phyloP scores from a whole-genome alignment of 2,329 filamentous ascomycete species.

The Elsinoe fawcettii region DNA sequence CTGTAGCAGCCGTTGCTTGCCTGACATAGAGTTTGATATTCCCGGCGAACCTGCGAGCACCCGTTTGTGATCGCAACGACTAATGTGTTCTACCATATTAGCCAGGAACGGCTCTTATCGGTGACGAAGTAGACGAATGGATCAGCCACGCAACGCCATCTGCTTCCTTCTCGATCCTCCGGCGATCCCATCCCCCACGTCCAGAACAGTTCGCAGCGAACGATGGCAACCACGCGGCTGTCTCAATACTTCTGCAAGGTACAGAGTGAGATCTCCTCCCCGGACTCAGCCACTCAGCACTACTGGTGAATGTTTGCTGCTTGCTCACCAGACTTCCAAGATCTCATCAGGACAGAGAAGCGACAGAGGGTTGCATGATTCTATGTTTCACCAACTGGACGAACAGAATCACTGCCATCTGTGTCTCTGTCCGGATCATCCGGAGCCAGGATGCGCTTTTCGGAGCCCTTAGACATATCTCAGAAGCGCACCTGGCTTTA shows the following conservation, averaged over 20 bases:
- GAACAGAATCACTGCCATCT: too few relatives aligned
- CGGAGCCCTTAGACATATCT: too few relatives aligned
- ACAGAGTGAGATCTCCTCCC: not conserved
- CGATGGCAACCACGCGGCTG: not conserved
- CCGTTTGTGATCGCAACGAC: not conserved
- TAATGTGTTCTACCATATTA: not conserved
- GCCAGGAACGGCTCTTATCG: not conserved
- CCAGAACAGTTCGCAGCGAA: not conserved
- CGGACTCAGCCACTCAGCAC: not conserved
- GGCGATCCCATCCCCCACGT: not conserved
- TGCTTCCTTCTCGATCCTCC: not conserved
- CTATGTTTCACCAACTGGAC: too few relatives aligned
- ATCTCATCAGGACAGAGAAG: too few relatives aligned
- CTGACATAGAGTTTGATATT: not conserved
- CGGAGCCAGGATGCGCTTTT: too few relatives aligned
- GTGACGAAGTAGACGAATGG: not conserved
- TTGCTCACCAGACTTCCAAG: too few relatives aligned
- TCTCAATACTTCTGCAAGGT: not conserved
- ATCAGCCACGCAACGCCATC: not conserved
- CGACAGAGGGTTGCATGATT: too few relatives aligned
- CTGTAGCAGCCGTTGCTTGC: not conserved
- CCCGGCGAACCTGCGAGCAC: not conserved
- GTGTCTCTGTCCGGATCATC: too few relatives aligned
- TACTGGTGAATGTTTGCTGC: not conserved
- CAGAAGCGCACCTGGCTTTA: too few relatives aligned